Evolutionary conservation across 1,284 basidiomycete species (phyloP).

Genomic region (Spongiforma sp.): DNA sequence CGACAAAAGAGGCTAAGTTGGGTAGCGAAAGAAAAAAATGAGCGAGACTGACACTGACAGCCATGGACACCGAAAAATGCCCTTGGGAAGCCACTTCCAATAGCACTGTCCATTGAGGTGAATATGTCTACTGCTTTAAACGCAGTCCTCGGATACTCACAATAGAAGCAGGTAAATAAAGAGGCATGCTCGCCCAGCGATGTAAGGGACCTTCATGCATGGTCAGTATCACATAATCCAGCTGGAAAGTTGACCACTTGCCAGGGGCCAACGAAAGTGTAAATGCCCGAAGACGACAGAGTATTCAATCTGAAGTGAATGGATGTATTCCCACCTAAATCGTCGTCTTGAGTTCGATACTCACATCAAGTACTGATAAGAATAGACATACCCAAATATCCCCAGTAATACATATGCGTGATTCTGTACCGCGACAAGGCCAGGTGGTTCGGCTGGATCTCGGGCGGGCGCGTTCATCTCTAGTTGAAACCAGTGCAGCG

Average conservation of each 20-base stretch:
- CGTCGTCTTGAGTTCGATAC: neutral
- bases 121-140: neutral
- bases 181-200: conserved; percentile 16
- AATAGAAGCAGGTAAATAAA: conserved; percentile 12
- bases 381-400: conserved; percentile 19
- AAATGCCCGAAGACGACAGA: conserved; percentile 19
- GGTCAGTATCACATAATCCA: neutral
- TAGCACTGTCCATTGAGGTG: conserved; percentile 7
- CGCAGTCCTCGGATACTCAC: conserved; percentile 13
- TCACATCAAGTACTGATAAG: neutral
- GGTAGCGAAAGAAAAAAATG: neutral
- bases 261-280: conserved; percentile 24
- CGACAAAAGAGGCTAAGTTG: neutral
- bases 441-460: neutral
- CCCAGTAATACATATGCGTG: conserved; percentile 15
- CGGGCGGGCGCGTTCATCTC: too few relatives aligned
- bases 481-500: too few relatives aligned
- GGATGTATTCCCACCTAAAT: conserved; percentile 30
- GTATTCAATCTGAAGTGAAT: conserved; percentile 21
- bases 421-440: neutral
- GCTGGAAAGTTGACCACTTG: conserved; percentile 13
- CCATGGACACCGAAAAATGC: conserved; percentile 12
- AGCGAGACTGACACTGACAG: conserved; percentile 20
- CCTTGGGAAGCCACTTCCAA: neutral
- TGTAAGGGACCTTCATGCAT: conserved; percentile 25